Percentiles rank a stretch among this genome's conserved stretches.
These are phyloP conservation scores for Elsinoe australis DNA, from an alignment of 2,329 filamentous ascomycete species.

Conservation along the genomic window DNA sequence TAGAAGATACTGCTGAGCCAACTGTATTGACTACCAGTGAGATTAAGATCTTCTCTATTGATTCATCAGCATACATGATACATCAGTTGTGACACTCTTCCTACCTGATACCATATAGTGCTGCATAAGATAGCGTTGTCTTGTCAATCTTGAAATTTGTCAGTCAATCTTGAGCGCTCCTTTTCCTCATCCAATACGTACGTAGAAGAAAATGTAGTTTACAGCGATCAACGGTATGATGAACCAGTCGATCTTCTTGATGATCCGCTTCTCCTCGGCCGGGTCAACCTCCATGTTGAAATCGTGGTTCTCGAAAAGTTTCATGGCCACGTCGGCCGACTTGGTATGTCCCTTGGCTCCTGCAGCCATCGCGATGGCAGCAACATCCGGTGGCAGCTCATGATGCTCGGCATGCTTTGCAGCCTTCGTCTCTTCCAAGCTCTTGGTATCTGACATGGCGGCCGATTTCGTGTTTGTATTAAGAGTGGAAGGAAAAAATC, in stretches of 20 bases:
- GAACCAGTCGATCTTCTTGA: slow-evolving; percentile 52
- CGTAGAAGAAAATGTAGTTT: slow-evolving; percentile 33
- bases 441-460: slow-evolving; percentile 13
- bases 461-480: background rate
- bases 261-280: slow-evolving; percentile 40
- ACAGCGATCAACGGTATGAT: slow-evolving; percentile 45
- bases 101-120: slow-evolving; percentile 53
- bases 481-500: background rate
- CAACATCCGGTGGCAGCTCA: slow-evolving; percentile 1
- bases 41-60: slow-evolving; percentile 43
- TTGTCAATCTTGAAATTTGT: slow-evolving; percentile 32
- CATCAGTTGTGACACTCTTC: background rate
- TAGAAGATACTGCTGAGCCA: slow-evolving; percentile 50
- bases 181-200: too few species aligned
- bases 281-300: slow-evolving; percentile 35
- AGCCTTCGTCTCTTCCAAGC: slow-evolving; percentile 3
- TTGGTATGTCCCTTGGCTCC: slow-evolving; percentile 12
- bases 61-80: background rate
- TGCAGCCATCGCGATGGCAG: slow-evolving; percentile 4
- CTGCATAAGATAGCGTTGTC: slow-evolving; percentile 55
- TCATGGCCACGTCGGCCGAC: slow-evolving; percentile 41
- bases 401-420: background rate
- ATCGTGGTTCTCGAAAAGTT: slow-evolving; percentile 42
- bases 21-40: slow-evolving; percentile 52
- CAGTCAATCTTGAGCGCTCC: background rate